Base-by-base conservation (phyloP, 495 filamentous ascomycete species). In the Hypoxylon cercidicola region DNA sequence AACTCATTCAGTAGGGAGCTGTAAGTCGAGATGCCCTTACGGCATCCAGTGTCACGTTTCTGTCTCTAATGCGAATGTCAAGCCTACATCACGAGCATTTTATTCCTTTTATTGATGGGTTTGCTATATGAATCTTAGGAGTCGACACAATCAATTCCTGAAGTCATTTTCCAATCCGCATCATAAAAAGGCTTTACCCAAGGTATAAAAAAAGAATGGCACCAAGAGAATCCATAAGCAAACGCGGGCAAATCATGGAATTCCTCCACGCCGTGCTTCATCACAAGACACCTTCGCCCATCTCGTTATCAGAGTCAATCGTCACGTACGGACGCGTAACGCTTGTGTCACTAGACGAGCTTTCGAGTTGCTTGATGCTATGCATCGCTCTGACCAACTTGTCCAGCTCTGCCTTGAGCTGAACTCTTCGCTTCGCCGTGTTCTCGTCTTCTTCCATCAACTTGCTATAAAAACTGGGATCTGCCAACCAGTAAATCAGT, bases 371-470 rank as follows among this genome's bases (percentile, higher is more conserved):
- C 15, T 69, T 74, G 32, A 83, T 82, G 23, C 76, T 78, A 1
- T 66, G 63, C 72, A 81, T 77, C 0, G 79, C 78, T 11, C 74
- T 58, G 15, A 71, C 56, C n/a, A 82, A 67, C 52, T 73, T 78
- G 3, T 74, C 71, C 64, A 69, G 72, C 59, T 83, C 80, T 7
- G 46, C 61, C 15, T 68, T 70, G 15, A 82, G 72, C 19, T 74
- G 70, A 0, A 61, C 45, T 4, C 81, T 69, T 11, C 68, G 60
- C 15, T 56, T 53, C 3, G 76, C 76, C 0, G 74, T 81, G 15
- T 68, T 72, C 0, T 72, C 62, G 11, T 81, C 79, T 57, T 84
- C 81, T 23, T 75, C 75, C 77, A 84, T 83, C 2, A 84, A 72
- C 5, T 67, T 50, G 8, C 60, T 47, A 55, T 81, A 77, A 0